Evolutionary conservation across 495 filamentous ascomycete species (phyloP).

Genomic region (Aspergillus taichungensis): DNA sequence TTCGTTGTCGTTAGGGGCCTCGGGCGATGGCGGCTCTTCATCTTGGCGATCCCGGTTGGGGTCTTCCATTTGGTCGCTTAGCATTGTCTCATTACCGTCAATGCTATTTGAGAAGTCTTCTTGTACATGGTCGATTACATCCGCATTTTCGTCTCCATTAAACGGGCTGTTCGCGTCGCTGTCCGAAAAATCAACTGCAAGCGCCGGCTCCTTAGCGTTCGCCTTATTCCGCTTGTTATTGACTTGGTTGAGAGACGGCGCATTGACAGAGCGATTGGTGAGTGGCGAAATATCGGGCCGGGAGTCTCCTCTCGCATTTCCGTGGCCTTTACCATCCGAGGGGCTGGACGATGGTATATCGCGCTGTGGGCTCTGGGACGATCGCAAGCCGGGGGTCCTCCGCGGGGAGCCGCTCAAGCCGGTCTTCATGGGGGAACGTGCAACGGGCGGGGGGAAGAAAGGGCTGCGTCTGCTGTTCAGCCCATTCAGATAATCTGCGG

Average conservation of each 20-base stretch:
- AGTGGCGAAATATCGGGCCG: constrained; percentile 28
- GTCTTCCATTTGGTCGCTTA: constrained; percentile 30
- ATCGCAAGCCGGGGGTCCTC: constrained; percentile 33
- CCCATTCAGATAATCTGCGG: constrained; percentile 33
- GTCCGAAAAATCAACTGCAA: constrained; percentile 26
- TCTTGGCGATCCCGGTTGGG: constrained; percentile 49
- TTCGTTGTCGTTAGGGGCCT: constrained; percentile 8
- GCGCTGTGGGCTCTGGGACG: constrained; percentile 29
- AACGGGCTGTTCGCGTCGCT: constrained; percentile 19
- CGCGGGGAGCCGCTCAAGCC: constrained; percentile 33
- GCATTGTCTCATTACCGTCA: constrained; percentile 19
- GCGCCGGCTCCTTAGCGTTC: constrained; percentile 16
- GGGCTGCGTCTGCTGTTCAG: constrained; percentile 20
- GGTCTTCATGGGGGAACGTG: constrained; percentile 39
- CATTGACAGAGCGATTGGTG: constrained; percentile 29
- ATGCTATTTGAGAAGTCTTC: constrained; percentile 22
- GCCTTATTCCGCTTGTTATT: constrained; percentile 33
- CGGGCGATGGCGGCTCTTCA: constrained; percentile 33
- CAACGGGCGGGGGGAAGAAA: constrained; percentile 26
- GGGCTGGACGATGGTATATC: constrained; percentile 29
- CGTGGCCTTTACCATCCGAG: constrained; percentile 25
- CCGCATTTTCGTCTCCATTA: constrained; percentile 25
- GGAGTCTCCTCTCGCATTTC: constrained; percentile 10
- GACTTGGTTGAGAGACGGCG: constrained; percentile 27
- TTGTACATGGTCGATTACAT: constrained; percentile 18